phyloP scores from a whole-genome alignment of 768 basidiomycete genomes.

The Mycena metata region DNA sequence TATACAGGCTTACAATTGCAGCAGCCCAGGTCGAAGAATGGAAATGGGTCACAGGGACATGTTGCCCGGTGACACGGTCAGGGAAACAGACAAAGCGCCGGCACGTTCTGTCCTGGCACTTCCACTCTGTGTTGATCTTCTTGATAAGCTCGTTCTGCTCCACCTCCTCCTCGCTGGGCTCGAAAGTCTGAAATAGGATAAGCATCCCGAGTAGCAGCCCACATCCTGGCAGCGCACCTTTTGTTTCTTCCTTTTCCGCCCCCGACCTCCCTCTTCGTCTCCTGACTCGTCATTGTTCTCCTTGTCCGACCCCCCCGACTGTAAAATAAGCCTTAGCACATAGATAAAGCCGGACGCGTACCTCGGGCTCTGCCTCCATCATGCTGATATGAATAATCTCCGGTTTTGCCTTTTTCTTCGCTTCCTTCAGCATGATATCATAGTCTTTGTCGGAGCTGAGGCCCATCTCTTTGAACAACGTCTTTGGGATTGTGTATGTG shows the following conservation, averaged over 20 bases:
- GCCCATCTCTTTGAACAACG: background rate
- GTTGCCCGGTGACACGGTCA: background rate
- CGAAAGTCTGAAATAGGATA: background rate
- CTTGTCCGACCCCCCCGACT: background rate
- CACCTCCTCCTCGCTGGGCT: conserved; percentile 2
- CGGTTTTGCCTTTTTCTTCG: background rate
- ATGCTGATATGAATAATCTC: background rate
- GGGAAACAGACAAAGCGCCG: background rate
- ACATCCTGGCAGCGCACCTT: background rate
- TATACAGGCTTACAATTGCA: background rate
- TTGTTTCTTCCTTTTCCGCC: conserved; percentile 3
- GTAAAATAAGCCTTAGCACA: background rate
- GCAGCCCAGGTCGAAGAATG: conserved; percentile 2
- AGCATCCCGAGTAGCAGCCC: background rate
- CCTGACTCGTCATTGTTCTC: conserved; percentile 5
- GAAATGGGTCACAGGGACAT: conserved; percentile 10
- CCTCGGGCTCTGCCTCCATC: background rate
- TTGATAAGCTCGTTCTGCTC: conserved; percentile 1
- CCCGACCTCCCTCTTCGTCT: too few species aligned
- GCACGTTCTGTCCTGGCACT: conserved; percentile 9
- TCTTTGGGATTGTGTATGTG: conserved; percentile 1
- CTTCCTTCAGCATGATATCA: background rate
- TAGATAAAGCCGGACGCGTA: too few species aligned
- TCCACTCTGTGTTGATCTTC: background rate
- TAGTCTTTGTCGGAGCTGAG: background rate